A percentile compares a stretch with the other conserved stretches of the same genome.
phyloP scores from a whole-genome alignment of 225 moss, liverwort and hornwort species.

The Polytrichum commune region DNA sequence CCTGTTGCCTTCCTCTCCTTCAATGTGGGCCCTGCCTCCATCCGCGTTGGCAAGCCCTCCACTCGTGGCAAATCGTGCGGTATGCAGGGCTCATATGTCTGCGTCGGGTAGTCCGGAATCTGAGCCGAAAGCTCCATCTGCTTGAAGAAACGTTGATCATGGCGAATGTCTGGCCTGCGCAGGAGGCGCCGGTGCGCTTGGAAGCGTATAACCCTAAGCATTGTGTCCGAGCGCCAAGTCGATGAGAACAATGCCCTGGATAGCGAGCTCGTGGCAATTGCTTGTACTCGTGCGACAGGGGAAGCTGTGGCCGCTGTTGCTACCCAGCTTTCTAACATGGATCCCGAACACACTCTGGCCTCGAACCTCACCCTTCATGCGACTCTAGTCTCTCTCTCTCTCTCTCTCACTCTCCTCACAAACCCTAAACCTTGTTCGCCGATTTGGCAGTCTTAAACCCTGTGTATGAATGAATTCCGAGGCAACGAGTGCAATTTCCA shows the following conservation, averaged over 20 bases:
- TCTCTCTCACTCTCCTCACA: not conserved
- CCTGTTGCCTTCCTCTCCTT: conserved; percentile 26
- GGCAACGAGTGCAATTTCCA: too few relatives aligned
- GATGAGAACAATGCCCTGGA: conserved; percentile 14
- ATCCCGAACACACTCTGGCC: conserved; percentile 3
- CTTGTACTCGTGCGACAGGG: conserved; percentile 9
- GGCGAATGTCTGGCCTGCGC: conserved; percentile 38
- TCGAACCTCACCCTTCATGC: conserved; percentile 2
- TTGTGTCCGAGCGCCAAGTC: conserved; percentile 35
- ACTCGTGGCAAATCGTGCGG: conserved; percentile 15
- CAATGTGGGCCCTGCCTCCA: conserved; percentile 10
- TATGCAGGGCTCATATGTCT: conserved; percentile 21
- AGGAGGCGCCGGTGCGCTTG: conserved; percentile 73
- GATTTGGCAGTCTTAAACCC: not conserved
- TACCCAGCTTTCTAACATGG: conserved; percentile 55
- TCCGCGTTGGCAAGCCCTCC: conserved; percentile 10
- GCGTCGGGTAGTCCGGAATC: conserved; percentile 9
- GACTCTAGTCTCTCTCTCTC: not conserved
- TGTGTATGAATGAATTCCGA: too few relatives aligned
- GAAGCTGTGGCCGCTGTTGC: conserved; percentile 29
- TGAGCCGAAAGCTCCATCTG: conserved; percentile 28
- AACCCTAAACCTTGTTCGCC: not conserved
- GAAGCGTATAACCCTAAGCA: conserved; percentile 70
- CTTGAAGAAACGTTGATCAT: conserved; percentile 28
- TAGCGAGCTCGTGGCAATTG: conserved; percentile 6